Base-by-base conservation (phyloP, 2,329 filamentous ascomycete genomes). In the Aureobasidium zeae region DNA sequence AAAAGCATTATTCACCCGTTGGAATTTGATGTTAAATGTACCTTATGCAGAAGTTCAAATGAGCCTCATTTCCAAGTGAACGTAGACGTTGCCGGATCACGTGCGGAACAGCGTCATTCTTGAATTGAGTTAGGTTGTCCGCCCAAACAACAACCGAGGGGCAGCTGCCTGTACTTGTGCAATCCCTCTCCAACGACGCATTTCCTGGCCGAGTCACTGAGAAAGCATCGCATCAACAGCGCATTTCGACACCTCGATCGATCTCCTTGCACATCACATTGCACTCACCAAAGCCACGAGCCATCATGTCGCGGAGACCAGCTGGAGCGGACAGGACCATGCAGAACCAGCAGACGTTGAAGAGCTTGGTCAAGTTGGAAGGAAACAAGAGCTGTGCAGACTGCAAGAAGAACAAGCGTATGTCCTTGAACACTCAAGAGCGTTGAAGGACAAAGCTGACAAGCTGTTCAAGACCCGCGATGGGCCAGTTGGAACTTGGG, bases 401-500 rank as follows among this genome's bases (percentile, higher is more conserved):
- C 66, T 98, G 91, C 77, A 98, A 98, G 73, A 81, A 83, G 63
- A 98, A 96, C 72, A 98, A 96, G 66, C 91, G 88, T 93, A 66
- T 54, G 81, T 22, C 21, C 22, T 33, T 11, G 7, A 16, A 16
- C 3, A 8, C n/a, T 21, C 21, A 12, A n/a, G 15, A 28, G 15
- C 20, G 17, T 9, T 31, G 25, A 48, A 29, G n/a, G 39, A 6
- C 22, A 11, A n/a, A n/a, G 26, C 56, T 58, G 37, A 64, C 53
- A 35, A 26, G 38, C 13, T 1, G 38, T 20, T n/a, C 29, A 61
- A 94, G 86, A 95, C 69, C 91, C 91, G 49, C 78, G 91, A 83
- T 98, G 91, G 91, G 91, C 91, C 22, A 95, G 87, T 61, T 98
- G 91, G 91, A 98, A 98, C 63, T 69, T 98, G 44, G 91, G 91